These are phyloP conservation scores for Clarireedia hainanense DNA, from an alignment of 2,329 filamentous ascomycete genomes.

Conservation along the genomic window DNA sequence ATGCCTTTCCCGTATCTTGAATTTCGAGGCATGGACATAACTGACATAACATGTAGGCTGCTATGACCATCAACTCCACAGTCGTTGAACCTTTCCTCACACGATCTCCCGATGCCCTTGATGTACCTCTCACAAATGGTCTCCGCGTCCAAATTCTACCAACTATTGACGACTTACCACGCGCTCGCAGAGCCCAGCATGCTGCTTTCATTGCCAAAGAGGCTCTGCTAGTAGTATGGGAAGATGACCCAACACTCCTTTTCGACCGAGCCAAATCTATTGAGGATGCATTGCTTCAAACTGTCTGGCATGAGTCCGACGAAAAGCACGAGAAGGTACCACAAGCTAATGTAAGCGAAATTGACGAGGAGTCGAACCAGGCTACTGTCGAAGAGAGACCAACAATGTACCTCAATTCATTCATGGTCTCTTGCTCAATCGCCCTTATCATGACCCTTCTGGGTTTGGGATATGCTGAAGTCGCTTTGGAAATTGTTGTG, in stretches of 20 bases:
- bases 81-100: constrained; percentile 72
- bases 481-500: constrained; percentile 60
- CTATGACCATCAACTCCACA: constrained; percentile 73
- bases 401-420: constrained; percentile 61
- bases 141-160: constrained; percentile 70
- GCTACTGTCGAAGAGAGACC: constrained; percentile 56
- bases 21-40: background rate
- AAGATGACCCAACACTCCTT: constrained; percentile 68
- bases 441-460: constrained; percentile 57
- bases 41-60: constrained; percentile 41
- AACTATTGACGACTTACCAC: constrained; percentile 60
- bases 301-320: constrained; percentile 60
- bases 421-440: constrained; percentile 60
- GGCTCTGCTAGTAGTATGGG: constrained; percentile 70
- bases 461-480: constrained; percentile 60
- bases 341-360: constrained; percentile 43
- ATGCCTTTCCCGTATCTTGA: constrained; percentile 21
- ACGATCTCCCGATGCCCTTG: constrained; percentile 63
- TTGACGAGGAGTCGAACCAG: constrained; percentile 67
- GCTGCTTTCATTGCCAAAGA: constrained; percentile 70
- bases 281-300: constrained; percentile 67
- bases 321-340: constrained; percentile 46
- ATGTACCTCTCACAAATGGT: constrained; percentile 69
- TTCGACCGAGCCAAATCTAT: constrained; percentile 63
- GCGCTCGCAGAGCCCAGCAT: constrained; percentile 70